Base-by-base conservation (phyloP, 2,329 filamentous ascomycete species). In the Diaporthe helianthi region DNA sequence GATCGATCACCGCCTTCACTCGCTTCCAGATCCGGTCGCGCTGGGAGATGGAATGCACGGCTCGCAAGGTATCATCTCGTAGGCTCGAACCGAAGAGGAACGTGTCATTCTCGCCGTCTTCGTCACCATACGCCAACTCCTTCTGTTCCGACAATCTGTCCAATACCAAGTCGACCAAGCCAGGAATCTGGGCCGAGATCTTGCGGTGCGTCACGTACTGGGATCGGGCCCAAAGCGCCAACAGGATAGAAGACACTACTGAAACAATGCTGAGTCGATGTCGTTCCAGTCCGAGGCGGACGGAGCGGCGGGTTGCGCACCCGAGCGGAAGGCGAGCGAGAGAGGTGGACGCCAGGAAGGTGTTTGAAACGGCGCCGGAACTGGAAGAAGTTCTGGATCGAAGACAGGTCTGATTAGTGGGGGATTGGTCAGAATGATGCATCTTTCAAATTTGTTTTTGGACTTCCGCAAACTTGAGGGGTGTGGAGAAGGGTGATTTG, bases 41-140 rank as follows among this genome's bases (percentile, higher is more conserved):
- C 74, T 94, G 88, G 10, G 86, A 85, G 24, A 94, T 85, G 4
- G 88, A 91, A 78, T 98, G 93, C 71, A 97, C 90, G 33, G 91
- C 88, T 24, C 95, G 86, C 47, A 99, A 84, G 3, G 99, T 91
- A 76, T 98, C 95, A 76, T 99, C 96, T 70, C 96, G 87, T 66
- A 99, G 83, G 77, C 98, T 96, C 0, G 93, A 93, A 74, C 98
- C 87, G 76, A 93, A 93, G 71, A 99, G 87, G 82, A 92, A 97
- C 1, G 90, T 85, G 72, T 98, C 94, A 22, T 89, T 87, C 64
- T 97, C 93, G 29, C 88, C 87, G 64, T 90, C 71, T 78, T 86
- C 79, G 78, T 89, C 77, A 15, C 36, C 36, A 79, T 89, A 90
- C 71, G 94, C 91, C n/a, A 95, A 81, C 72, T 93, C 90, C 71